Evolutionary conservation across 345 rosid genomes (phyloP).

Genomic region (Carallia brachiata): DNA sequence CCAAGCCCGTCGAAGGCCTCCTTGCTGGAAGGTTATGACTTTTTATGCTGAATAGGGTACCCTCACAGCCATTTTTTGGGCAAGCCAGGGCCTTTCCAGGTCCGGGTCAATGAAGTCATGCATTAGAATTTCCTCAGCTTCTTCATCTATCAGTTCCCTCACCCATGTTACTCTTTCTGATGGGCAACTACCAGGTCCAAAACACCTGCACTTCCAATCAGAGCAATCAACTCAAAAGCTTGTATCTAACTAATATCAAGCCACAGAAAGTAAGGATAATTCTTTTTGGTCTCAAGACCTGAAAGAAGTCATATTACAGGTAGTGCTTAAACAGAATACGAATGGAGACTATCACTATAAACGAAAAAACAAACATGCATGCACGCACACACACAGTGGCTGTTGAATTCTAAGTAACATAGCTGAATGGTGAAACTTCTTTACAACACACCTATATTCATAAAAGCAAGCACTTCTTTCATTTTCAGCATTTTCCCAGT

Average conservation of each 20-base stretch:
- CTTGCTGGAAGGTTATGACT: neutral
- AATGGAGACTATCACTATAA: neutral
- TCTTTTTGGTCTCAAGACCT: neutral
- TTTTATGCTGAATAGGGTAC: conserved; percentile 66
- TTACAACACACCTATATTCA: conserved; percentile 61
- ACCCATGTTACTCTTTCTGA: conserved; percentile 72
- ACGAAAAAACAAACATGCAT: too few relatives aligned
- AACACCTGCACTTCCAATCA: conserved; percentile 54
- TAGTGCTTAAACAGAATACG: neutral
- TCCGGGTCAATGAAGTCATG: conserved; percentile 81
- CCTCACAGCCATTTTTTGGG: conserved; percentile 66
- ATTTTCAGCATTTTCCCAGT: conserved; percentile 90
- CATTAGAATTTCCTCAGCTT: conserved; percentile 70
- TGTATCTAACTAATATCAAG: neutral
- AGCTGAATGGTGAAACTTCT: neutral
- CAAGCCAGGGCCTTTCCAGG: conserved; percentile 77
- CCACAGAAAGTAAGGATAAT: neutral
- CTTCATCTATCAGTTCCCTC: conserved; percentile 85
- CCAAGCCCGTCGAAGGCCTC: neutral
- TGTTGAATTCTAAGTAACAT: neutral
- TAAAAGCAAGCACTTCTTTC: conserved; percentile 97
- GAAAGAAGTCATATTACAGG: neutral
- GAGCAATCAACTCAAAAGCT: neutral
- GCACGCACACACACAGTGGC: too few relatives aligned
- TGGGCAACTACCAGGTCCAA: conserved; percentile 80